Evolutionary conservation across 2,329 filamentous ascomycete genomes (phyloP), one percentile per base, ranked within the genome.

Genomic region (Scolecobasidium constrictum): DNA sequence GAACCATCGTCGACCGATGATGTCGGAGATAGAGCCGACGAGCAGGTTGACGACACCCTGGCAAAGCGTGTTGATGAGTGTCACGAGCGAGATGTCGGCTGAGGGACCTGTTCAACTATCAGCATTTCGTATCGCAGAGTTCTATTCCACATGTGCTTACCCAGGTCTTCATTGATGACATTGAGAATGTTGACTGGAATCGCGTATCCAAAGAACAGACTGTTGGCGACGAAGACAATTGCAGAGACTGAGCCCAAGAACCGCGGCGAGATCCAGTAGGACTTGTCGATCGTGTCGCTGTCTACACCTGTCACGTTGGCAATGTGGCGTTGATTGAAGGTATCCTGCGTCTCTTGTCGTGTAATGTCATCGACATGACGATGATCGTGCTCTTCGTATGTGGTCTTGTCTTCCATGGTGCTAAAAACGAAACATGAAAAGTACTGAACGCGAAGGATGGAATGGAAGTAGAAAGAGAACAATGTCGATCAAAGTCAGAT

Each of bases 1-100:
- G 47, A 65, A 58, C 58, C 61, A 66, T 43, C 62, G 58, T 20
- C 65, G 60, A 13, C 65, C 65, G 40, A 64, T 66, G 18, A 67
- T 55, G 48, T 68, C 62, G 2, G 58, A 62, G 1, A 68, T 53
- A 9, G 65, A 61, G 26, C 65, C 65, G 20, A 64, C 54, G 9
- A 69, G 50, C 46, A 65, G 53, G 12, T 37, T 15, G 11, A 17
- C 19, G 12, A 44, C 35, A n/a, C 42, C 42, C 23, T 39, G 12
- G 12, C 12, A 12, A 4, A 44, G 19, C 13, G 42, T 44, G 37
- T 40, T 40, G 35, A 44, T 28, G 9, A 44, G 22, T 5, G 35
- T 36, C 7, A 36, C 16, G 34, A 36, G 34, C 7, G 12, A 36
- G 34, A 12, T 12, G 16, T 36, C 34, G 11, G 34, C 16, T 9